Evolutionary conservation across 331 rosid species (phyloP).

Genomic region (Rosa hybrid): DNA sequence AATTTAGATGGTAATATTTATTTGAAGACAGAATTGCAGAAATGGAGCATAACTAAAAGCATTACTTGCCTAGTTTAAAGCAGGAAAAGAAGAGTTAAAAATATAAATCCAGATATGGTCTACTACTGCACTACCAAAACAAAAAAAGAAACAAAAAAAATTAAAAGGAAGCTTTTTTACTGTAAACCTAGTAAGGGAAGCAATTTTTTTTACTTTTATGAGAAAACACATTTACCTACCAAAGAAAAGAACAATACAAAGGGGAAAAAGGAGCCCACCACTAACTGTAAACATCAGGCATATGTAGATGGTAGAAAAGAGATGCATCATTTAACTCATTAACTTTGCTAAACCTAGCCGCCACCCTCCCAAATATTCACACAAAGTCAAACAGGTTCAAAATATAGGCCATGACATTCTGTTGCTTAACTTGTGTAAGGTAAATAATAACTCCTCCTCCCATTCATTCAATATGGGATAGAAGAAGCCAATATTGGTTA

Average conservation of each 20-base stretch:
- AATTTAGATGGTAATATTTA: slow-evolving; percentile 22
- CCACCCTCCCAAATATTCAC: too few relatives aligned
- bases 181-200: neutral
- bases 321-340: neutral
- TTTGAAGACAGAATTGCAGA: neutral
- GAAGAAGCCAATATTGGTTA: neutral
- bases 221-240: neutral
- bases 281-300: neutral
- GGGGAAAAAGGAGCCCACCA: neutral
- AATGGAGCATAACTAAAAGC: slow-evolving; percentile 13
- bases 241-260: neutral
- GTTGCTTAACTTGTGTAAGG: too few relatives aligned
- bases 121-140: neutral
- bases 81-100: neutral
- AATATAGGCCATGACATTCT: too few relatives aligned
- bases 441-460: too few relatives aligned
- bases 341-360: too few relatives aligned
- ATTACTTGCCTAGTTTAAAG: slow-evolving; percentile 8
- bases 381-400: too few relatives aligned
- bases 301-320: neutral
- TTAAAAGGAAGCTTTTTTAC: neutral
- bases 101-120: neutral
- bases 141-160: neutral
- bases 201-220: too few relatives aligned
- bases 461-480: too few relatives aligned